phyloP scores from a whole-genome alignment of 2,329 filamentous ascomycete species.

The Alternaria atra region DNA sequence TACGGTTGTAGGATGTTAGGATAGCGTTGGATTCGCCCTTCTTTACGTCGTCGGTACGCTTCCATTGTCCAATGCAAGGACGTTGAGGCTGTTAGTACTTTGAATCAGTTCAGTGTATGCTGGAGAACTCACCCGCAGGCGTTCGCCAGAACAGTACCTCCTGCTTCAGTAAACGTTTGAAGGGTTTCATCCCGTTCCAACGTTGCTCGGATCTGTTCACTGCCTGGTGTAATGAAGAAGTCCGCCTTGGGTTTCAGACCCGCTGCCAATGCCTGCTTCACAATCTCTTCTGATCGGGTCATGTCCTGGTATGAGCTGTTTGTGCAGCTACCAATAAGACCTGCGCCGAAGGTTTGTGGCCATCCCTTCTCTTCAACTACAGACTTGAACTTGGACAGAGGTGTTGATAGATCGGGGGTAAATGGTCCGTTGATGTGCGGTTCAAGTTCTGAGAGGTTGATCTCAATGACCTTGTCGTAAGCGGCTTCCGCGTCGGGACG shows the following conservation, averaged over 20 bases:
- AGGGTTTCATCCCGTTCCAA: conserved; percentile 89
- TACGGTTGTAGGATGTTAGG: conserved; percentile 96
- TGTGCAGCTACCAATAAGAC: conserved; percentile 96
- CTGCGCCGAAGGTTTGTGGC: conserved; percentile 90
- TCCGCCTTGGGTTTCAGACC: conserved; percentile 88
- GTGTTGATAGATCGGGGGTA: conserved; percentile 93
- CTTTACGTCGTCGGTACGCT: conserved; percentile 81
- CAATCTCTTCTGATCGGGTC: conserved; percentile 91
- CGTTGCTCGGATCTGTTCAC: conserved; percentile 95
- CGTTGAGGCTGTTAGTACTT: conserved; percentile 45
- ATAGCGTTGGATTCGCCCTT: conserved; percentile 95
- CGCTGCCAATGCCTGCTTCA: conserved; percentile 89
- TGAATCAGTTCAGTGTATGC: neutral
- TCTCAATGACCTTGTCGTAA: conserved; percentile 91
- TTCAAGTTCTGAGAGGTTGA: conserved; percentile 88
- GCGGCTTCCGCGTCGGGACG: conserved; percentile 80
- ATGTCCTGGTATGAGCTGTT: conserved; percentile 99
- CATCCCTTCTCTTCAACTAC: conserved; percentile 85
- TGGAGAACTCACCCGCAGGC: conserved; percentile 69
- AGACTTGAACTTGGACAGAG: conserved; percentile 87
- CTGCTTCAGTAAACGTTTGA: conserved; percentile 83
- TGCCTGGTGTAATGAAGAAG: conserved; percentile 96
- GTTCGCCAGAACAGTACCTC: conserved; percentile 90
- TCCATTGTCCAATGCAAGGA: conserved; percentile 92
- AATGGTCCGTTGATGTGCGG: conserved; percentile 98